These are phyloP conservation scores for Ligustrum vulgare DNA, from an alignment of 257 asterid species.

Conservation along the genomic window DNA sequence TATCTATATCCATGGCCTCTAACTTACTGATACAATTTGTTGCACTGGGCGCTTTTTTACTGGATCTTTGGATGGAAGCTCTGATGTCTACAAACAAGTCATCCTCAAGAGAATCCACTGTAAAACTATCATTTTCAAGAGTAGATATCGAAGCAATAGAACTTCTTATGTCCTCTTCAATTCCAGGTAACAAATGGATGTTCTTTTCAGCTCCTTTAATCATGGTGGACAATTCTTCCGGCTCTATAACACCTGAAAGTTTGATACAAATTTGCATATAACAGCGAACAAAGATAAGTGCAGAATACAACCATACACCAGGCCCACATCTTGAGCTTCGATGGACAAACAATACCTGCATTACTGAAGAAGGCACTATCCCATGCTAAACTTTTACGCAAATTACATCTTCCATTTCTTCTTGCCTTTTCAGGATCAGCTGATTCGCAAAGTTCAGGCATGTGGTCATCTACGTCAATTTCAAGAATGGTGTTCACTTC, in stretches of 20 bases:
- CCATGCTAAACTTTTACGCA: constrained; percentile 97
- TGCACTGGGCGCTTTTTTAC: constrained; percentile 40
- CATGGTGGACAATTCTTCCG: constrained; percentile 81
- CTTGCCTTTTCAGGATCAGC: constrained; percentile 48
- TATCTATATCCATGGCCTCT: constrained; percentile 35
- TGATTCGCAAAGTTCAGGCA: constrained; percentile 56
- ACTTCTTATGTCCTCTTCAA: constrained; percentile 58
- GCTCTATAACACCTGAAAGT: constrained; percentile 73
- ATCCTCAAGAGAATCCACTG: constrained; percentile 66
- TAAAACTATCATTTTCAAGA: constrained; percentile 65
- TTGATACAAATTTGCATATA: background rate
- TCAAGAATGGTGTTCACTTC: constrained; percentile 22
- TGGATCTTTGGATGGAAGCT: constrained; percentile 97
- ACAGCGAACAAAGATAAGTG: constrained; percentile 10
- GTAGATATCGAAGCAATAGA: constrained; percentile 70
- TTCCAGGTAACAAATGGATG: constrained; percentile 50
- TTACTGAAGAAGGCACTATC: constrained; percentile 90
- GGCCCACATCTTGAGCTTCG: background rate
- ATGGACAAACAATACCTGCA: constrained; percentile 58
- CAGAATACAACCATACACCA: background rate
- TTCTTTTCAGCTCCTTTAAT: constrained; percentile 55
- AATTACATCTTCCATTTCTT: constrained; percentile 63
- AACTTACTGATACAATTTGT: constrained; percentile 32
- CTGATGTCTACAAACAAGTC: constrained; percentile 90
- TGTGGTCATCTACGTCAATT: constrained; percentile 28